phyloP scores from a whole-genome alignment of 306 rosid genomes.

The Prinsepia uniflora region DNA sequence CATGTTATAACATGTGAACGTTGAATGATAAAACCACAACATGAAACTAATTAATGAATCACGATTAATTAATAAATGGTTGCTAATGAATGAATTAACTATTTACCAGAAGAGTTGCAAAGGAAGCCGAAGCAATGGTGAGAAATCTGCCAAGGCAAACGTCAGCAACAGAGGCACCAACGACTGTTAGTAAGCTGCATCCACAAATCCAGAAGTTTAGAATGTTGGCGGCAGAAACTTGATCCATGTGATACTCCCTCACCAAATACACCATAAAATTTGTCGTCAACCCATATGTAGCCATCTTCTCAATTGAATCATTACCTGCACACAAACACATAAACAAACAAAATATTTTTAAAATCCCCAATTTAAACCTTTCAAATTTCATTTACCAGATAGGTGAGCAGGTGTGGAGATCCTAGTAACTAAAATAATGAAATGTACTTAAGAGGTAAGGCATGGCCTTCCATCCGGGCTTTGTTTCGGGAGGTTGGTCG shows the following conservation, averaged over 20 bases:
- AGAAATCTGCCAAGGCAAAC: conserved; percentile 36
- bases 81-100: not conserved
- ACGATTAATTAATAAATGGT: not conserved
- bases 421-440: no score
- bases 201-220: conserved; percentile 35
- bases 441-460: conserved; percentile 30
- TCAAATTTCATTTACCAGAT: not conserved
- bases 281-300: conserved; percentile 39
- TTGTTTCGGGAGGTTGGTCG: not conserved
- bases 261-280: conserved; percentile 46
- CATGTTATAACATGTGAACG: no score
- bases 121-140: conserved; percentile 38
- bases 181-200: conserved; percentile 28
- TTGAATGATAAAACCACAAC: no score
- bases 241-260: conserved; percentile 49
- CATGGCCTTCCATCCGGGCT: conserved; percentile 41
- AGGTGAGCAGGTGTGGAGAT: no score
- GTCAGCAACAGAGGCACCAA: conserved; percentile 51
- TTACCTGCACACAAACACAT: conserved; percentile 31
- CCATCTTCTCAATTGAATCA: conserved; percentile 53
- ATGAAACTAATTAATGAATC: not conserved
- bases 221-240: conserved; percentile 42
- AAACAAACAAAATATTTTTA: not conserved
- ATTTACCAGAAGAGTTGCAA: conserved; percentile 46
- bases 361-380: not conserved